Evolutionary conservation across 306 rosid species (phyloP), one percentile per base, ranked within the genome.

Genomic region (Mimosa bimucronata): DNA sequence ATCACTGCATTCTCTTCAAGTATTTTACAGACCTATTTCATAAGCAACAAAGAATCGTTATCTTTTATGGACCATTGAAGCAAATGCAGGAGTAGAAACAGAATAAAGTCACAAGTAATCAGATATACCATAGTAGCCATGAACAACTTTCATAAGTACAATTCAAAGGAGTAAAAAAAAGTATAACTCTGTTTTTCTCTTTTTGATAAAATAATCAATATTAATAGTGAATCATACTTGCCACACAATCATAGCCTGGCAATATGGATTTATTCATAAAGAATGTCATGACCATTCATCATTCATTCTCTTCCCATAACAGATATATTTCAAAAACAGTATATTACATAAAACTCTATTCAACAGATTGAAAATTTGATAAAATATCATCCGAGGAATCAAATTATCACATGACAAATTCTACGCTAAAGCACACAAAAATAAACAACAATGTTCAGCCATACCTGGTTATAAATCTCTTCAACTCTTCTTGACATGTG

Each of bases 1-100:
- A 79, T 85, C 85, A 92, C 52, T 30, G 94, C 97, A 78, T 91
- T 92, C 77, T 94, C 97, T 89, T 91, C 98, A 9, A 94, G 98
- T 83, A 90, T 83, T 83, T 92, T 97, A 75, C 98, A 91, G 44
- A 85, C 93, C 98, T 94, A 82, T 76, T 40, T 80, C 42, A 84
- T 84, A 71, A 72, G 29, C 71, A 58, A 79, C 42, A 68, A 62
- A 74, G 60, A 42, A 25, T 31, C 29, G 25, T 52, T 52, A 37
- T 25, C 34, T 38, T 66, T 16, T 70, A 23, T 68, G 19, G 42
- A 62, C 14, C 52, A 73, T 2, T 9, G 34, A 46, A 73, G 30
- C 55, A 46, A 16, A 73, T 48, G 15, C 28, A 69, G 2, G 21
- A 57, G 52, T 28, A 30, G 74, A 72, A 79, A 45, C n/a, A n/a